Base-by-base conservation (phyloP, 2,329 filamentous ascomycete species). In the Cryphonectria parasitica region DNA sequence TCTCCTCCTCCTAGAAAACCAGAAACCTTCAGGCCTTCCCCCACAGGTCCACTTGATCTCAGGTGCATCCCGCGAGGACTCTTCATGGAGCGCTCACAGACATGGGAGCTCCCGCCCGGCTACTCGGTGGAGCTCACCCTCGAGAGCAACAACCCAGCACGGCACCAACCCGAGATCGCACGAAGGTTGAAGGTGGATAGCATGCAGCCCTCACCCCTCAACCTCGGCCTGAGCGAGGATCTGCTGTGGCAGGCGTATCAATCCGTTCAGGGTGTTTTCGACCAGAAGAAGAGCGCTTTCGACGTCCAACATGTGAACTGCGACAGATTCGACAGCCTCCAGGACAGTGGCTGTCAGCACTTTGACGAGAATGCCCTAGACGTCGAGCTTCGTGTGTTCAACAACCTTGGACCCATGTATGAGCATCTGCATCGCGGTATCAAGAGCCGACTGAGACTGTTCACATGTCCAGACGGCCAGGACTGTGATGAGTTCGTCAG, bases 371-470 rank as follows among this genome's bases (percentile, higher is more conserved):
- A 84, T 58, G 83, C 83, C 0, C 77, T 87, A 13, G 80, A 83
- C 64, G 77, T 88, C 61, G 79, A 81, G 68, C 77, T 87, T 66
- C 80, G 81, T 43, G 77, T 88, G 49, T 76, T 78, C 39, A 88
- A 88, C 76, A 85, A 84, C 71, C 79, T 87, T 19, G 86, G 86
- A 0, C 84, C 85, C 4, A 76, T 80, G 58, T 85, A 83, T 71
- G 79, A 80, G 34, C 83, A 85, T 69, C 76, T 87, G 56, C 78
- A 80, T 49, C 82, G 83, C 43, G 79, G 78, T 39, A 79, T 86
- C 45, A 79, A 78, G 65, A 84, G 81, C 75, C 83, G 80, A 56
- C 79, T 84, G 25, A 78, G 80, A 25, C 77, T 87, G n/a, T 86
- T 87, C 73, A 80, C 79, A 56, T 78, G 85, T 28, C 76, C 79